phyloP scores from a whole-genome alignment of 2,329 filamentous ascomycete species.

The Rugonectria rugulosa region DNA sequence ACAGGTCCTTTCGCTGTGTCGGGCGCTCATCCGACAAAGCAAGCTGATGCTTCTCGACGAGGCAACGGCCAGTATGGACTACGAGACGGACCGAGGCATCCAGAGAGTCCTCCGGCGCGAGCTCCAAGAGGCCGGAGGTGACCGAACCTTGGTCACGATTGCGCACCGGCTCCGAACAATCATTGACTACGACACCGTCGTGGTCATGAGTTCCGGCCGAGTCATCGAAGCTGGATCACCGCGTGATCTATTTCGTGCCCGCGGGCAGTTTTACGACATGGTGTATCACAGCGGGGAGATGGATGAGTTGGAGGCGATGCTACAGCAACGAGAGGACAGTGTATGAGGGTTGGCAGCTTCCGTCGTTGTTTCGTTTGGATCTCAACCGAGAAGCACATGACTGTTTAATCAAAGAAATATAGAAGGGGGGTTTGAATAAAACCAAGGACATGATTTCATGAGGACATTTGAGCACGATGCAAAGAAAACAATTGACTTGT shows the following conservation, averaged over 20 bases:
- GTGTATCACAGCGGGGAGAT: slow-evolving; percentile 62
- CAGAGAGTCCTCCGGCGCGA: slow-evolving; percentile 61
- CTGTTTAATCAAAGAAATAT: too few relatives aligned
- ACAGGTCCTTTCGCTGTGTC: slow-evolving; percentile 64
- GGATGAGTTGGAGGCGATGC: slow-evolving; percentile 51
- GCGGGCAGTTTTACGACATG: slow-evolving; percentile 62
- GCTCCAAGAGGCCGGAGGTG: slow-evolving; percentile 52
- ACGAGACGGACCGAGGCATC: slow-evolving; percentile 63
- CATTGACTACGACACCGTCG: slow-evolving; percentile 65
- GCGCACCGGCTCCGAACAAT: slow-evolving; percentile 66
- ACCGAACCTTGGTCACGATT: slow-evolving; percentile 64
- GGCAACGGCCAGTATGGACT: slow-evolving; percentile 67
- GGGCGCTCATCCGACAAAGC: slow-evolving; percentile 62
- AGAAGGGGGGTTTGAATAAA: too few relatives aligned
- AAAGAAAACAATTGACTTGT: too few relatives aligned
- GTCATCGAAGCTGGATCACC: slow-evolving; percentile 63
- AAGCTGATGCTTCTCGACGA: slow-evolving; percentile 66
- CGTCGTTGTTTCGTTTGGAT: too few relatives aligned
- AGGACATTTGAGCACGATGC: too few relatives aligned
- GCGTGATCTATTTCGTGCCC: slow-evolving; percentile 52
- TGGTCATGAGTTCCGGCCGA: slow-evolving; percentile 62
- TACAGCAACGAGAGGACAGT: slow-evolving; percentile 30
- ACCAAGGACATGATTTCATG: too few relatives aligned
- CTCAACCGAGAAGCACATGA: too few relatives aligned
- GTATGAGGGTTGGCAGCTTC: not conserved